Conservation (phyloP, 2,329 filamentous ascomycete genomes). For the Xylariaceae sp. region DNA sequence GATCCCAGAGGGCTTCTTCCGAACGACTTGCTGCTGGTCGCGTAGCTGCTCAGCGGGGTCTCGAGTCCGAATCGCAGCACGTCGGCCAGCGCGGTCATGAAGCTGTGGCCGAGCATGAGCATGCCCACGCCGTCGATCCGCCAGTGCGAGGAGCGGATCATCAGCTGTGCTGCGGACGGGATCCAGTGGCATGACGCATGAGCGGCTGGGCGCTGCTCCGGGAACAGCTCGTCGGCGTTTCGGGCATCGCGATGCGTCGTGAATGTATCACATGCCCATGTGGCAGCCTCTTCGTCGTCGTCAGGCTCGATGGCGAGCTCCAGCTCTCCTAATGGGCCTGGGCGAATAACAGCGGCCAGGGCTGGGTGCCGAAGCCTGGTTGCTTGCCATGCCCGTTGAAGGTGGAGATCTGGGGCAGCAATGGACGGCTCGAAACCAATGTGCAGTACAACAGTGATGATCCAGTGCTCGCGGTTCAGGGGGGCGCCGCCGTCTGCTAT, state of each 20-base stretch:
- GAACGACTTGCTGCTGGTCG: not conserved
- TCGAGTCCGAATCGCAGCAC: conserved; percentile 1
- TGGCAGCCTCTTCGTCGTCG: conserved; percentile 2
- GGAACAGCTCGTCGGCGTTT: conserved; percentile 9
- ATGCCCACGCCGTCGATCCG: conserved; percentile 14
- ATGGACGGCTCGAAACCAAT: conserved; percentile 12
- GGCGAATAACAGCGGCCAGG: conserved; percentile 6
- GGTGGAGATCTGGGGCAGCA: conserved; percentile 5
- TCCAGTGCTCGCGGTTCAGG: conserved; percentile 23
- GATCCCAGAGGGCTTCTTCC: not conserved
- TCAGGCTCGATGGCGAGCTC: not conserved
- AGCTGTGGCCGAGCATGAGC: conserved; percentile 7
- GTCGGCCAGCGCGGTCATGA: conserved; percentile 8
- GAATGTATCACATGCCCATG: conserved; percentile 9
- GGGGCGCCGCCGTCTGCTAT: conserved; percentile 14
- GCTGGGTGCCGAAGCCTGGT: conserved; percentile 9
- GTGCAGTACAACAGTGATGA: conserved; percentile 13
- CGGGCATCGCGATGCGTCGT: conserved; percentile 1
- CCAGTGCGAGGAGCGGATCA: conserved; percentile 14
- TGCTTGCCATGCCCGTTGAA: conserved; percentile 10
- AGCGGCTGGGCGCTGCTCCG: conserved; percentile 3
- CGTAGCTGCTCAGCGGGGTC: not conserved
- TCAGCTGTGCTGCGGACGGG: conserved; percentile 5
- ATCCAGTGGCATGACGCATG: conserved; percentile 15
- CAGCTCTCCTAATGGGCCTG: not conserved